Conservation (phyloP, 2,329 filamentous ascomycete species). For the Cladorrhinum sp. region DNA sequence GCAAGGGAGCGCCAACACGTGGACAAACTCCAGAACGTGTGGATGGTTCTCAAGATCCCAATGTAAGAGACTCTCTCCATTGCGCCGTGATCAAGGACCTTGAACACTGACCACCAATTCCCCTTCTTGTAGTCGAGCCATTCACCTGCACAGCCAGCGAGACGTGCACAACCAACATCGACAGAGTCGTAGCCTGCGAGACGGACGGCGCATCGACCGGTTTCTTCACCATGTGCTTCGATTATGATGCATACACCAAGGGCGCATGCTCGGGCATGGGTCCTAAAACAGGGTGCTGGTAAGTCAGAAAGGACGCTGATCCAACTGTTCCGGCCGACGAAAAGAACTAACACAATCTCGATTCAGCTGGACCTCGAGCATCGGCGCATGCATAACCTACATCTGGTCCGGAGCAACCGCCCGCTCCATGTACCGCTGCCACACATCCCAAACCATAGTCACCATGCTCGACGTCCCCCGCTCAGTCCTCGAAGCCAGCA, state of each 20-base stretch:
- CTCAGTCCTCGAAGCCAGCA: constrained; percentile 32
- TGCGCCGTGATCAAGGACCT: no score
- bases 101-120: constrained; percentile 6
- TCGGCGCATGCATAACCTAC: constrained; percentile 36
- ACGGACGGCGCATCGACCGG: constrained; percentile 28
- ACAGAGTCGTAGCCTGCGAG: constrained; percentile 37
- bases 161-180: constrained; percentile 32
- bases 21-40: constrained; percentile 28
- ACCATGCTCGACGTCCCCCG: constrained; percentile 37
- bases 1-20: constrained; percentile 20
- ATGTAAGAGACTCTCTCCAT: constrained; percentile 20
- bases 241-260: constrained; percentile 32
- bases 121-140: constrained; percentile 14
- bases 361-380: constrained; percentile 20
- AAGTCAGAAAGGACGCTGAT: no score
- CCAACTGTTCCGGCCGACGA: no score
- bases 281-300: constrained; percentile 36
- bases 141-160: constrained; percentile 19
- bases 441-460: constrained; percentile 28
- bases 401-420: constrained; percentile 35
- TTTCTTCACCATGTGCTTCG: constrained; percentile 37
- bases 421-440: constrained; percentile 38
- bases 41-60: constrained; percentile 27
- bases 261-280: constrained; percentile 32
- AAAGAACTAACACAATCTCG: no score